Evolutionary conservation across 139 green algal genomes (phyloP), one percentile per base, ranked within the genome.

Genomic region (Astrephomene gubernaculifera): DNA sequence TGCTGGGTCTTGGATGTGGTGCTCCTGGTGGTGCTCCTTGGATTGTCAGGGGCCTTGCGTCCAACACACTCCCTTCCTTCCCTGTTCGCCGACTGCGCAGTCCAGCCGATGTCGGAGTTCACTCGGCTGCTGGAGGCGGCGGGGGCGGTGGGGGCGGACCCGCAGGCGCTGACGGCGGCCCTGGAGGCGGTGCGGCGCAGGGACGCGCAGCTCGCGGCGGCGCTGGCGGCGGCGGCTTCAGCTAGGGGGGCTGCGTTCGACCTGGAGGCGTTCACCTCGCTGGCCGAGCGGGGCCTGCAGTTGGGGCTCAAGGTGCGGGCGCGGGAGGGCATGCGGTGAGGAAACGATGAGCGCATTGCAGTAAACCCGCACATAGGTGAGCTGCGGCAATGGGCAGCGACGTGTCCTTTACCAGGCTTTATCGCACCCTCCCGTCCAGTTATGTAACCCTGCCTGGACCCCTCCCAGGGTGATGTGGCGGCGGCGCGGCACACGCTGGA

Each of bases 241-340:
- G 63, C 57, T 35, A 31, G 8, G 1, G 70, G 70, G 29, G 41
- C 12, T 0, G 27, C 21, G 14, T 67, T 85, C 22, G 35, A 71
- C 44, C 3, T 24, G 7, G 35, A 31, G 0, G 63, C 4, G 29
- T 76, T 85, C 21, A 64, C 53, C 4, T 43, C 43, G n/a, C 31
- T 85, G 14, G 31, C 31, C 33, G 43, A 49, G 31, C 79, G 79
- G 1, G 79, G 33, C 5, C 2, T 45, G 19, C 63, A 25, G 17
- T 44, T 85, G 33, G 79, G 79, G 22, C 64, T 85, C 31, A 75
- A 85, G 64, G 79, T 83, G 39, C 2, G 75, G 35, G 36, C 12
- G 33, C 14, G 25, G 61, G n/a, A n/a, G n/a, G n/a, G n/a, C n/a
- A n/a, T n/a, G n/a, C n/a, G 57, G 57, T 25, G 49, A 57, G 49